Base-by-base conservation (phyloP, 129 eudicot genomes). In the Pittosporum tobira region DNA sequence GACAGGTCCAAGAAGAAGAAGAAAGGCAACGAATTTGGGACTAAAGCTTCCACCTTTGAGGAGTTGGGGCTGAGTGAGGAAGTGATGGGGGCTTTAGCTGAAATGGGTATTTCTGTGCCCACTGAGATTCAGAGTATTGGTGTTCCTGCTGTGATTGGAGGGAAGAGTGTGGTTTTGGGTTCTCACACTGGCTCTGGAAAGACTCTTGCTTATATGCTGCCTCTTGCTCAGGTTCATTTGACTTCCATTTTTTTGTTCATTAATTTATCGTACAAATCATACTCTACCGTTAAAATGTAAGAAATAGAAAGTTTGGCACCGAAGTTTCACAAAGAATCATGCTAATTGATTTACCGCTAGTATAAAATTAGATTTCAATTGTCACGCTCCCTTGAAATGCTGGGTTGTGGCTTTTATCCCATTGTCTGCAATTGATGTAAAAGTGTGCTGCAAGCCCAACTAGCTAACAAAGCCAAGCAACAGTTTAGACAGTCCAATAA, bases 161-260 rank as follows among this genome's bases (percentile, higher is more conserved):
- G 80, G 28, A 85, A 73, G 60, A 82, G 94, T 70, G 88, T 90
- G 63, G 95, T 90, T 22, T 73, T 90, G 71, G 97, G 97, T 19
- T 90, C 97, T 51, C 97, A 90, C 66, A 90, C 97, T 71, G 97
- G 97, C 42, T 85, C 97, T n/a, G 94, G 95, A 29, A 90, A 90
- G 76, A 90, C 97, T 48, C 85, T 90, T 56, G 95, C 97, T 65
- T 90, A 90, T 46, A 67, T 90, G 77, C 61, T 90, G 73, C 97
- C 95, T 50, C 73, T 85, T 77, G 88, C 76, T 76, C 95, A 90
- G 97, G 97, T 89, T 51, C 10, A 12, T 29, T 48, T 46, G 7
- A 1, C 20, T 22, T 46, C 6, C 47, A 30, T 68, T 8, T 14
- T 14, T 30, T n/a, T 36, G 6, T 0, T 18, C 21, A 2, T n/a